phyloP scores from a whole-genome alignment of 2,329 filamentous ascomycete genomes.

The Fusarium nodosum region DNA sequence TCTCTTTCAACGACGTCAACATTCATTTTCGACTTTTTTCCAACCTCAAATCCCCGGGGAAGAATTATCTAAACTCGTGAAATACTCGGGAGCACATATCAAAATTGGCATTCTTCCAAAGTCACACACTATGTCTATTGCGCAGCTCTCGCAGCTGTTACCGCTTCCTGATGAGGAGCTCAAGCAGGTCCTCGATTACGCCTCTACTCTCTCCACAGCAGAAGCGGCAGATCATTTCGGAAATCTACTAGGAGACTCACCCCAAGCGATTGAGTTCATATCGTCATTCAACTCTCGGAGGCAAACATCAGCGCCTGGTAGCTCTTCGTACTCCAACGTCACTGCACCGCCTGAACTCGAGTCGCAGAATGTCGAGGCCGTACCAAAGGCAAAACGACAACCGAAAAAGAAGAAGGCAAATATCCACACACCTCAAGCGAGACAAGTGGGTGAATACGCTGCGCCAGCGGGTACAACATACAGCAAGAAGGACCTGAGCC shows the following conservation, averaged over 20 bases:
- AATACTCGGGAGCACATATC: not conserved
- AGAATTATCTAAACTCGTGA: not conserved
- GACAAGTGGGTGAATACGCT: conserved; percentile 71
- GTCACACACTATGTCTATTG: conserved; percentile 62
- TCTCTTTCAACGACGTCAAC: conserved; percentile 41
- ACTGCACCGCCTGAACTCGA: conserved; percentile 35
- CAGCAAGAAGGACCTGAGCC: conserved; percentile 76
- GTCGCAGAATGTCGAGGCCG: conserved; percentile 55
- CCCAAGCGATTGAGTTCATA: conserved; percentile 81
- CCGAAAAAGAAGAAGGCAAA: conserved; percentile 70
- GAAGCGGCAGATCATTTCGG: conserved; percentile 87
- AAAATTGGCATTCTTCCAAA: not conserved
- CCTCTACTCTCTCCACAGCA: conserved; percentile 79
- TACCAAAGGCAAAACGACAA: conserved; percentile 64
- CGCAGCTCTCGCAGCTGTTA: conserved; percentile 83
- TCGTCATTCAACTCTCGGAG: conserved; percentile 82
- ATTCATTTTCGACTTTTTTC: conserved; percentile 1
- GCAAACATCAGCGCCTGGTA: conserved; percentile 55
- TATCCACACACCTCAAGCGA: conserved; percentile 74
- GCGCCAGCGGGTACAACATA: conserved; percentile 78
- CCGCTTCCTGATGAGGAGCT: conserved; percentile 88
- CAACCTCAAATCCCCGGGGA: not conserved
- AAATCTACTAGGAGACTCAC: conserved; percentile 88
- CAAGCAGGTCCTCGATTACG: conserved; percentile 86
- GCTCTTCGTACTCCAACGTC: conserved; percentile 44